phyloP scores from a whole-genome alignment of 352 stramenopile genomes.

The Phytopythium cucurbitacearum region DNA sequence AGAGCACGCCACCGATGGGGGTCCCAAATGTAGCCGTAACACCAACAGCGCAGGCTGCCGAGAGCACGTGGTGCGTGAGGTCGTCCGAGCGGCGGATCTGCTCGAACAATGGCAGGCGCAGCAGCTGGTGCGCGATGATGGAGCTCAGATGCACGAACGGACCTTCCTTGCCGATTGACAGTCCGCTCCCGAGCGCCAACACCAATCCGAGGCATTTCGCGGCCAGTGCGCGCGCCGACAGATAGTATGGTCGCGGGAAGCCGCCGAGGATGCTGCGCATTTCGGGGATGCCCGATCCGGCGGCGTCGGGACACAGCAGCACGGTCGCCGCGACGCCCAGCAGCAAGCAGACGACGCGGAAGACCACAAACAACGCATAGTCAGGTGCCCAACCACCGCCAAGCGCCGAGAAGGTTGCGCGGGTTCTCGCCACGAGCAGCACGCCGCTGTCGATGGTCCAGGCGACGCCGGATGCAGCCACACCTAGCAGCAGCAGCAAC shows the following conservation, averaged over 20 bases:
- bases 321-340: conserved; percentile 56
- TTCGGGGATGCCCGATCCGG: conserved; percentile 71
- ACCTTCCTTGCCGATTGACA: conserved; percentile 77
- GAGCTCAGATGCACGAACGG: conserved; percentile 79
- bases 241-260: conserved; percentile 65
- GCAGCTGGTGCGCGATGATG: conserved; percentile 64
- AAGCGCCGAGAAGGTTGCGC: conserved; percentile 33
- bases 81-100: conserved; percentile 57
- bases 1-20: conserved; percentile 72
- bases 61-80: conserved; percentile 64
- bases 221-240: conserved; percentile 49
- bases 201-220: conserved; percentile 67
- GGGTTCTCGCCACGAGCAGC: conserved; percentile 33
- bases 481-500: conserved; percentile 57
- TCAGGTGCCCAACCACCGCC: conserved; percentile 44
- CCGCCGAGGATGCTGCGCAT: conserved; percentile 76
- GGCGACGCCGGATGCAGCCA: conserved; percentile 46
- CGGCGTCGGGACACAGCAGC: conserved; percentile 54
- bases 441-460: conserved; percentile 68
- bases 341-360: conserved; percentile 54
- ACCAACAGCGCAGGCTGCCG: conserved; percentile 65
- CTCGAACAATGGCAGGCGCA: conserved; percentile 50
- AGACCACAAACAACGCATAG: conserved; percentile 60
- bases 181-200: conserved; percentile 54
- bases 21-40: conserved; percentile 76